Evolutionary conservation across 2,329 filamentous ascomycete genomes (phyloP), one percentile per base, ranked within the genome.

Genomic region (Didymella lethalis): DNA sequence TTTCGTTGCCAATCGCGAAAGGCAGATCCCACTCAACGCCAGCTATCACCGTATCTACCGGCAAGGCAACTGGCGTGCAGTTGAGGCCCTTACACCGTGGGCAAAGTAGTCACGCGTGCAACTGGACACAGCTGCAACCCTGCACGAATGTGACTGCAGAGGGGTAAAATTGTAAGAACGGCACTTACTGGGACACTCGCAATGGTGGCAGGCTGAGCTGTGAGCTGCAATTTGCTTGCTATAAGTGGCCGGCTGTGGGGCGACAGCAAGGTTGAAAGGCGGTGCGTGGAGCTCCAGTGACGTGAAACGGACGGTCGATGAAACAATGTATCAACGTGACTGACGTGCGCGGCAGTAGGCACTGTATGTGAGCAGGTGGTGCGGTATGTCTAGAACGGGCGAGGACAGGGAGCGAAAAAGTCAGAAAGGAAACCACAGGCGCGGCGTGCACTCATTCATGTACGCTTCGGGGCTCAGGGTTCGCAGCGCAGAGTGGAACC

Each of bases 391-490:
- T 53, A 29, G 48, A 29, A 45, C 51, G 34, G 46, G 46, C 40
- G 54, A 46, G 34, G 54, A 43, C 28, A 53, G 49, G 54, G 53
- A 57, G 64, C 63, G 40, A 49, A 54, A 54, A 56, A 49, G 60
- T 60, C 49, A 43, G 46, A 68, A 65, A 64, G 51, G 47, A 60
- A 57, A 43, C 56, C 57, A 61, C 25, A 49, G 55, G 48, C 38
- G 67, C 69, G 64, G 65, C 59, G 58, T 49, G 64, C 58, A 52
- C 56, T 63, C 64, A 18, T 64, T 70, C 61, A 70, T 73, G 68
- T 71, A 70, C 57, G 54, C 53, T 61, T 46, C 46, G 52, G 38
- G 43, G 52, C 49, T 32, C 46, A 48, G 38, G 43, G 52, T 47
- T 32, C 47, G 56, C 57, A 51, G 55, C 45, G 49, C 50, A 34